Conservation (phyloP, 2,329 filamentous ascomycete genomes). For the Neopestalotiopsis sp. region DNA sequence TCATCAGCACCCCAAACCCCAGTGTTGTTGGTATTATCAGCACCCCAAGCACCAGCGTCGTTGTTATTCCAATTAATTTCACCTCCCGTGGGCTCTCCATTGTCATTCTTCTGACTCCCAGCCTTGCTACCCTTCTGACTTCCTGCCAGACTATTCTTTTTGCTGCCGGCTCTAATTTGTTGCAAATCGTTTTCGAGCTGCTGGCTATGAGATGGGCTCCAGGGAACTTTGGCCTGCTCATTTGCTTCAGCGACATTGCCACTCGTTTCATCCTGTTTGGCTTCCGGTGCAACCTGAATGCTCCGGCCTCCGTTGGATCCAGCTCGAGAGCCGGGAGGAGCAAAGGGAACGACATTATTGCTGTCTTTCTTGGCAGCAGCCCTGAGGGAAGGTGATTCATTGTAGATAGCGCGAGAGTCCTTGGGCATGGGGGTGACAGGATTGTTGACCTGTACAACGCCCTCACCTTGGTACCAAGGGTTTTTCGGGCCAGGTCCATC, state of each 20-base stretch:
- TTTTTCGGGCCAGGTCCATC: slow-evolving; percentile 14
- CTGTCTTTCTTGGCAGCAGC: slow-evolving; percentile 8
- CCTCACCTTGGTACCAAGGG: slow-evolving; percentile 29
- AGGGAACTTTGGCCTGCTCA: background rate
- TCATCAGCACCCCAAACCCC: background rate
- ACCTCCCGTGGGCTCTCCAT: background rate
- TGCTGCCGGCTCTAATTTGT: slow-evolving; percentile 2
- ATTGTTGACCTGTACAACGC: slow-evolving; percentile 18
- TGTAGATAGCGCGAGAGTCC: background rate
- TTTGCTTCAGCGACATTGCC: slow-evolving; percentile 1
- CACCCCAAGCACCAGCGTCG: slow-evolving; percentile 3
- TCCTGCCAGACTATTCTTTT: background rate
- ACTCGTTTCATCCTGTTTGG: background rate
- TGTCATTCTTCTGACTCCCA: slow-evolving; percentile 14
- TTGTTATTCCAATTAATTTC: slow-evolving; percentile 7
- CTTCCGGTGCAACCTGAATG: slow-evolving; percentile 14
- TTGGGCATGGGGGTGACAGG: slow-evolving; percentile 5
- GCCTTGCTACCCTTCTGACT: slow-evolving; percentile 12
- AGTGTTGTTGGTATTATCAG: slow-evolving; percentile 14
- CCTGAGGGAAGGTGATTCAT: slow-evolving; percentile 10
- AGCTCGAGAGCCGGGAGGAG: background rate
- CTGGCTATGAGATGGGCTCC: slow-evolving; percentile 4
- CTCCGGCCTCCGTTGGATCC: slow-evolving; percentile 8
- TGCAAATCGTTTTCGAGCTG: slow-evolving; percentile 3
- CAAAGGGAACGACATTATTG: slow-evolving; percentile 13